These are phyloP conservation scores for Passiflora organensis DNA, from an alignment of 345 rosid genomes.

Conservation along the genomic window DNA sequence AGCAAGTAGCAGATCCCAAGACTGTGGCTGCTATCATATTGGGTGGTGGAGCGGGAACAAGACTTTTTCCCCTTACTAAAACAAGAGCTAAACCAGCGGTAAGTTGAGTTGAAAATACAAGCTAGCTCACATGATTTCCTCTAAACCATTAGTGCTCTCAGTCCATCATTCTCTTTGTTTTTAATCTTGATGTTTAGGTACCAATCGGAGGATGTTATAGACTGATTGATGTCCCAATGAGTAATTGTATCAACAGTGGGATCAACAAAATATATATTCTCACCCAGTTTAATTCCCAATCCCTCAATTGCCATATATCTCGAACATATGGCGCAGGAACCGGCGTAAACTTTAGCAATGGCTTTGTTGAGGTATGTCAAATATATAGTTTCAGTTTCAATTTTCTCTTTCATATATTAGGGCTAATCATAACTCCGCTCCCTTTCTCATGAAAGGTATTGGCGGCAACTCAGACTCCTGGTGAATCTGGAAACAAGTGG, in stretches of 20 bases:
- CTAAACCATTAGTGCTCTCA: not conserved
- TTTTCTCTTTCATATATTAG: not conserved
- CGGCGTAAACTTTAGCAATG: conserved; percentile 67
- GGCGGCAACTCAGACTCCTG: conserved; percentile 87
- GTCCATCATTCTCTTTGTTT: not conserved
- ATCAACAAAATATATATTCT: conserved; percentile 80
- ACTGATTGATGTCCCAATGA: conserved; percentile 81
- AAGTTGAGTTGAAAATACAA: conserved; percentile 16
- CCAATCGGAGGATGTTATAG: conserved; percentile 84
- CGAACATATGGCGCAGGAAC: conserved; percentile 63
- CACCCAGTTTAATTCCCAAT: conserved; percentile 86
- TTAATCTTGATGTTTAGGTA: conserved; percentile 43
- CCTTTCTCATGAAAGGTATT: conserved; percentile 40
- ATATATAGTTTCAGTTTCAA: not conserved
- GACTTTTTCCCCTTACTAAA: conserved; percentile 72
- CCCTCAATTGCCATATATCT: conserved; percentile 71
- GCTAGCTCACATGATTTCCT: not conserved
- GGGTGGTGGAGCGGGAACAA: conserved; percentile 88
- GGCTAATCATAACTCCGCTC: not conserved
- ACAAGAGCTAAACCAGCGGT: conserved; percentile 82
- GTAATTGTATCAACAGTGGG: conserved; percentile 85
- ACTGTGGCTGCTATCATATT: conserved; percentile 70
- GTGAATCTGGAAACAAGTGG: conserved; percentile 81
- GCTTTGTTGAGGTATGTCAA: conserved; percentile 64
- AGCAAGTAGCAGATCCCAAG: conserved; percentile 61